Base-by-base conservation (phyloP, 345 rosid species). In the Camelina sativa region DNA sequence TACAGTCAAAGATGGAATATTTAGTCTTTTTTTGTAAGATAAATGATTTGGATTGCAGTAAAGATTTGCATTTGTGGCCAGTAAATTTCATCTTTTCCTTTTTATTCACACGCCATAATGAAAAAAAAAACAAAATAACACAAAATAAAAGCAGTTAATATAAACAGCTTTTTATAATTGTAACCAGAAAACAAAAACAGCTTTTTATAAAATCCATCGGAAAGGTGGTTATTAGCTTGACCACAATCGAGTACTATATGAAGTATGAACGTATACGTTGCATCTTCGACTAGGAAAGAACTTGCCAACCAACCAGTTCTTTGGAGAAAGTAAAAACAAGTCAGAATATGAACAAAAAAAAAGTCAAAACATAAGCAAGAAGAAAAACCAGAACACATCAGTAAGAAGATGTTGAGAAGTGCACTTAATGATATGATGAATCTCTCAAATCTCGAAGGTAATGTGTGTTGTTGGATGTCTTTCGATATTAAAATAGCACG, bases 91-190 rank as follows among this genome's bases (percentile, higher is more conserved):
- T 65, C 16, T 55, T 73, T 46, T 35, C 4, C 48, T 65, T 73
- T 73, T 54, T 7, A 55, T 66, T 66, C 60, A 74, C 78, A 35
- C 72, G 78, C 66, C 72, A 47, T 47, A 65, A 65, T 32, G 65
- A 12, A 15, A 43, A 11, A 41, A 4, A 7, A 34, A 34, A 1
- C 1, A 6, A 34, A 6, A 34, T 34, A 34, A 19, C 43, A 47
- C 59, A 9, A 10, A 25, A 55, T 47, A 55, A 73, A 74, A 56
- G 66, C 66, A 65, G 50, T 64, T 55, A 32, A 15, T 46, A 34
- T 32, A 46, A 58, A 34, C 77, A 34, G 30, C 77, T 65, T 73
- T 65, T 22, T 40, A 44, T 55, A 74, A 47, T 8, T 47, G 30
- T 57, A 57, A 23, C 32, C 20, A 11, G 12, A 44, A 44, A 65